These are phyloP conservation scores for Candida koratica DNA, from an alignment of 805 yeast species.

Conservation along the genomic window DNA sequence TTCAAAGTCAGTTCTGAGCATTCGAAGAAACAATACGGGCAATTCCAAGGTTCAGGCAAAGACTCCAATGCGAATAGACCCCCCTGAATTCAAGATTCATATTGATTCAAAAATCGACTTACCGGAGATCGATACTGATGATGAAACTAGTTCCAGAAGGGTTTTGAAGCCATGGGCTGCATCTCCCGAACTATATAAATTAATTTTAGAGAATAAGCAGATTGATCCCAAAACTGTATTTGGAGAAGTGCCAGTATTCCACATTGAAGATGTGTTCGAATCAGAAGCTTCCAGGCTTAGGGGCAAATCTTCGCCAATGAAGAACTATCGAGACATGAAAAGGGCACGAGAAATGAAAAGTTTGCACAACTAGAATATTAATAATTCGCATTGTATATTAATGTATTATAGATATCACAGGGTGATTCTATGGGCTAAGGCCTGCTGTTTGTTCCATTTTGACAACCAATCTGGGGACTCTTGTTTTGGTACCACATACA, in stretches of 20 bases:
- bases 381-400: slow-evolving; percentile 4
- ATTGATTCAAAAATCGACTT: slow-evolving; percentile 20
- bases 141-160: slow-evolving; percentile 26
- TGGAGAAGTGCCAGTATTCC: slow-evolving; percentile 68
- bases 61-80: slow-evolving; percentile 6
- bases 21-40: slow-evolving; percentile 1
- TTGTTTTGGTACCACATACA: slow-evolving; percentile 75
- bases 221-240: slow-evolving; percentile 67
- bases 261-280: slow-evolving; percentile 66
- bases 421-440: slow-evolving; percentile 41
- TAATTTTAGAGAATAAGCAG: slow-evolving; percentile 23
- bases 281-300: slow-evolving; percentile 48
- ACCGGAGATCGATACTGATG: slow-evolving; percentile 42
- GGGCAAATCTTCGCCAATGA: slow-evolving; percentile 52
- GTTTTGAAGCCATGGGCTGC: slow-evolving; percentile 38
- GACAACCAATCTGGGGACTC: slow-evolving; percentile 63
- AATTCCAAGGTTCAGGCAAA: slow-evolving; percentile 8
- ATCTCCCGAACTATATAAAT: slow-evolving; percentile 31
- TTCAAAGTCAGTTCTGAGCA: neutral
- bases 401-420: slow-evolving; percentile 3
- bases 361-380: slow-evolving; percentile 1
- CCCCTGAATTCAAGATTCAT: slow-evolving; percentile 2
- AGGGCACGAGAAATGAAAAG: slow-evolving; percentile 5
- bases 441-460: slow-evolving; percentile 60
- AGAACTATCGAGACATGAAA: slow-evolving; percentile 12